These are phyloP conservation scores for Trichophyton equinum DNA, from an alignment of 2,329 filamentous ascomycete genomes.

Conservation along the genomic window DNA sequence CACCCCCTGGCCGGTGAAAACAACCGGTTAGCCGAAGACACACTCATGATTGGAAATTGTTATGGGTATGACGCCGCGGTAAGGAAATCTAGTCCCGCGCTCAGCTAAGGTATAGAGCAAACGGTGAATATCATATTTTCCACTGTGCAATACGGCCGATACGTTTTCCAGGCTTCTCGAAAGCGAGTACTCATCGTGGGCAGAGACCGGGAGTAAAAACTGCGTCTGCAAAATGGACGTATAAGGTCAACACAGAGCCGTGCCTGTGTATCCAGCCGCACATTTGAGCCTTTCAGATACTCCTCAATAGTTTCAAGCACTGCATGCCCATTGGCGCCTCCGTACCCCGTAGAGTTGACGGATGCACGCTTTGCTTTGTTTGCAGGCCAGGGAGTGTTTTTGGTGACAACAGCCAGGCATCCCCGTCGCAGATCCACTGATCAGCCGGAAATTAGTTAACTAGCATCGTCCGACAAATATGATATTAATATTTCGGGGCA, in stretches of 20 bases:
- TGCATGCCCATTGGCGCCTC: slow-evolving; percentile 10
- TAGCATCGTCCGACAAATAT: too few relatives aligned
- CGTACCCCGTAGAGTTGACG: slow-evolving; percentile 16
- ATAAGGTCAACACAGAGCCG: neutral
- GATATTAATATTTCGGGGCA: neutral
- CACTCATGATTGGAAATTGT: neutral
- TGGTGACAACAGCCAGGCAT: too few relatives aligned
- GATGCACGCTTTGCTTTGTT: slow-evolving; percentile 4
- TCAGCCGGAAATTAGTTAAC: neutral
- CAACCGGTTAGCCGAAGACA: neutral
- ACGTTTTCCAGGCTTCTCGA: neutral
- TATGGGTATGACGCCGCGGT: neutral
- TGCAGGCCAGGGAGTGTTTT: too few relatives aligned
- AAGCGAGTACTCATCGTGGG: slow-evolving; percentile 3
- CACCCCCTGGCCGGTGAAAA: slow-evolving; percentile 14
- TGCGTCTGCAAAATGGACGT: neutral
- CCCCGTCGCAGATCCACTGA: too few relatives aligned
- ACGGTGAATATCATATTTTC: neutral
- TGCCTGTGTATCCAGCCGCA: too few relatives aligned
- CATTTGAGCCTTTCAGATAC: too few relatives aligned
- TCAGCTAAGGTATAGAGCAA: neutral
- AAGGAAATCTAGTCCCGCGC: neutral
- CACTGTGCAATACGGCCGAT: neutral
- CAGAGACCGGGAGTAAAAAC: neutral
- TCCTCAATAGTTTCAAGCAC: slow-evolving; percentile 5